phyloP scores from a whole-genome alignment of 768 basidiomycete species.

The Pulveroboletus sp. region DNA sequence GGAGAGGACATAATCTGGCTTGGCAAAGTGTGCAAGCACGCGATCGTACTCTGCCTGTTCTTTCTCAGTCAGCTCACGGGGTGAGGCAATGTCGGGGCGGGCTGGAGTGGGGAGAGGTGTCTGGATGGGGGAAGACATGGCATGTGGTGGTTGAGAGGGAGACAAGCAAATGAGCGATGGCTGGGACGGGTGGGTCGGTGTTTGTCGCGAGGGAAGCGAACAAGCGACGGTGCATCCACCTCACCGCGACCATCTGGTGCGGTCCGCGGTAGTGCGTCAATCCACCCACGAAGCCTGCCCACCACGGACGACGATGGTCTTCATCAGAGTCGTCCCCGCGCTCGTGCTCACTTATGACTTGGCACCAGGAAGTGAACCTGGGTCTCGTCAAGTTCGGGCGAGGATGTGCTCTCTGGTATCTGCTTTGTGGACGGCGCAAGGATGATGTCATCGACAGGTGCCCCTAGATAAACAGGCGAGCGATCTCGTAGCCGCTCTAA shows the following conservation, averaged over 20 bases:
- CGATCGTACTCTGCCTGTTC: slow-evolving; percentile 48
- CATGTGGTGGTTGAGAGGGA: neutral
- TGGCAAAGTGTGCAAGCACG: slow-evolving; percentile 57
- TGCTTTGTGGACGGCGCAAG: too few relatives aligned
- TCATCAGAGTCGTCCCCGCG: too few relatives aligned
- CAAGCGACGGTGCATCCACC: neutral
- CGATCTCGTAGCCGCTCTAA: neutral
- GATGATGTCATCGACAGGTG: slow-evolving; percentile 3
- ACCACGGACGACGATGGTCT: too few relatives aligned
- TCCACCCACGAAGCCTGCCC: too few relatives aligned
- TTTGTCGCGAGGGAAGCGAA: neutral
- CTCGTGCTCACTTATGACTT: too few relatives aligned
- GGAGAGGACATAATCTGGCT: slow-evolving; percentile 49
- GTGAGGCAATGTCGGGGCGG: slow-evolving; percentile 29
- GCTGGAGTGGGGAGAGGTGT: slow-evolving; percentile 24
- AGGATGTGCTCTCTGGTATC: too few relatives aligned
- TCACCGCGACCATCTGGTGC: too few relatives aligned
- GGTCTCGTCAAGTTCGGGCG: too few relatives aligned
- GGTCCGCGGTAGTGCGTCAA: too few relatives aligned
- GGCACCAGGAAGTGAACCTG: too few relatives aligned
- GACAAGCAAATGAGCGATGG: too few relatives aligned
- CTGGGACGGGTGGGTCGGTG: too few relatives aligned
- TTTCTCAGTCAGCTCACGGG: slow-evolving; percentile 35
- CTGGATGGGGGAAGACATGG: slow-evolving; percentile 14
- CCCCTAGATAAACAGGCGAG: neutral